Base-by-base conservation (phyloP, 345 rosid species). In the Corchorus capsularis region DNA sequence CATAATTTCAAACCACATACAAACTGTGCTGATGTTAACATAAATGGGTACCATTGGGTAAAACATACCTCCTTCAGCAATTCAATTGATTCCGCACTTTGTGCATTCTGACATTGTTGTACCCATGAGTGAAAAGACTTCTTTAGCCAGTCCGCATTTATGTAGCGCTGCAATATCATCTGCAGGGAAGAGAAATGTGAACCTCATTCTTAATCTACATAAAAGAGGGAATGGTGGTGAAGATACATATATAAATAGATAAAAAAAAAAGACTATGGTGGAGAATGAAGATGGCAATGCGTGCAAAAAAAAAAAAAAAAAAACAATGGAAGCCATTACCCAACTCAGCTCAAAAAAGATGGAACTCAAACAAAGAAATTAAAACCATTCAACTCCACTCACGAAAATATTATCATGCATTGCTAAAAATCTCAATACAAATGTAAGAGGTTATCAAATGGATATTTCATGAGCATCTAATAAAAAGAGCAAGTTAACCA, bases 71-170 rank as follows among this genome's bases (percentile, higher is more conserved):
- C 98, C 75, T 87, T 92, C 72, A 96, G 84, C 84, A 92, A 69
- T 82, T 96, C 98, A 75, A 94, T 66, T 10, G 88, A 84, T 88
- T 94, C 99, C 1, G 99, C 99, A 61, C 89, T 91, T 47, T 76
- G 75, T 75, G 92, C 94, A 76, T 75, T 82, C 59, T 87, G 89
- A 83, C 97, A 94, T 77, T 67, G 87, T 39, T 86, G 92, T 62
- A 74, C 77, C 99, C 99, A 96, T 53, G 85, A 82, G 69, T 79
- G 72, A 71, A 90, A 87, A 72, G 89, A 88, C 56, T 82, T 78
- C 56, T 78, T 78, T 52, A 90, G 75, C 98, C 99, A 96, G 55
- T 86, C 84, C 45, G 87, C 88, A 78, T 85, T 86, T 50, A 96
- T 79, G 86, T 86, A 94, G 22, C 34, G 56, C 74, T 71, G 94